phyloP scores from a whole-genome alignment of 2,329 filamentous ascomycete species.

The Fusarium concolor region DNA sequence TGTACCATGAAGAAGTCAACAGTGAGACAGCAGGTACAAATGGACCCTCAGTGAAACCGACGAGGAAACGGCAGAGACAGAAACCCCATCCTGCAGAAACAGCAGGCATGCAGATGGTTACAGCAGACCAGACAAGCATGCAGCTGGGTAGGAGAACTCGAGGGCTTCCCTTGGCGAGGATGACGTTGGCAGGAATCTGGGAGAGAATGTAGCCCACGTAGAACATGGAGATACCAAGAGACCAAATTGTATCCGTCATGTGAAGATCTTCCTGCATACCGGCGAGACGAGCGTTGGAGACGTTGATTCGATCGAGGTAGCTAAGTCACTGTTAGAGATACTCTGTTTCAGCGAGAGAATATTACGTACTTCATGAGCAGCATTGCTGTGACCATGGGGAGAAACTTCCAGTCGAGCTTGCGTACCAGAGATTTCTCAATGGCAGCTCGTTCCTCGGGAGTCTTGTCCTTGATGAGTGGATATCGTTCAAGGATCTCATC shows the following conservation, averaged over 20 bases:
- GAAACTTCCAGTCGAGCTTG: slow-evolving; percentile 47
- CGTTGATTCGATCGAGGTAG: slow-evolving; percentile 64
- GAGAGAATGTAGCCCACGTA: slow-evolving; percentile 61
- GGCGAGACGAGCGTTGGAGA: slow-evolving; percentile 57
- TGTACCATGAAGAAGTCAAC: slow-evolving; percentile 61
- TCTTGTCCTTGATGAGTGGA: slow-evolving; percentile 18
- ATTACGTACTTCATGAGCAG: slow-evolving; percentile 45
- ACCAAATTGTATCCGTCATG: slow-evolving; percentile 54
- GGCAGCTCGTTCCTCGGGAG: slow-evolving; percentile 23
- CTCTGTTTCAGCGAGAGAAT: fast-evolving
- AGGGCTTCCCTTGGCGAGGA: slow-evolving; percentile 55
- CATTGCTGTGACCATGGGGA: slow-evolving; percentile 47
- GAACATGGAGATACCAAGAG: slow-evolving; percentile 56
- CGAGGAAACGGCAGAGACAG: slow-evolving; percentile 49
- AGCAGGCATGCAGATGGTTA: slow-evolving; percentile 58
- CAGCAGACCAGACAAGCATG: slow-evolving; percentile 57
- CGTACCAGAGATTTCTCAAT: slow-evolving; percentile 43
- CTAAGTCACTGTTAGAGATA: slow-evolving; percentile 44
- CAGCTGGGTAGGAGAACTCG: slow-evolving; percentile 52
- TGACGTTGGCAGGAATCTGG: slow-evolving; percentile 60
- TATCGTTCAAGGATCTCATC: slow-evolving; percentile 26
- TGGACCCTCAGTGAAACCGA: slow-evolving; percentile 49
- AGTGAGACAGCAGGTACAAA: slow-evolving; percentile 60
- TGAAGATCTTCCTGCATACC: slow-evolving; percentile 53
- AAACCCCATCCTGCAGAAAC: slow-evolving; percentile 49